Evolutionary conservation across 2,329 filamentous ascomycete species (phyloP), one percentile per base, ranked within the genome.

Genomic region (Aulographum hederae): DNA sequence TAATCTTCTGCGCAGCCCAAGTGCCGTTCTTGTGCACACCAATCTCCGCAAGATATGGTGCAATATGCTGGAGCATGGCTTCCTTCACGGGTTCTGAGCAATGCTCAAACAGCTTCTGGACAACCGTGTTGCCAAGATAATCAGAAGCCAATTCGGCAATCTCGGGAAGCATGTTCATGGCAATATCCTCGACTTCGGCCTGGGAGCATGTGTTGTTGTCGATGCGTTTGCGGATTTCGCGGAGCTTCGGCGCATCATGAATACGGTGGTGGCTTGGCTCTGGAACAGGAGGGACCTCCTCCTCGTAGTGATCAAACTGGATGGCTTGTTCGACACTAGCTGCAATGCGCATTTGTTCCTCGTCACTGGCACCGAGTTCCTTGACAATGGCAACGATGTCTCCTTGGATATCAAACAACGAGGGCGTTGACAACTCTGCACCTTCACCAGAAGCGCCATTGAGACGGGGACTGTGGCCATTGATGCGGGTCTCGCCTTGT

Each of bases 1-100:
- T 95, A 46, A 98, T 95, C 66, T 95, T 98, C 57, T 98, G 89
- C 1, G 89, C 89, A 33, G 89, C 89, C 89, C 89, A 98, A 1
- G 89, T 98, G 39, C 89, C 89, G 46, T 98, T 98, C 69, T 98
- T 98, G 67, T 98, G 89, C 5, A 94, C 75, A 44, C 89, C 89
- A 55, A 95, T 94, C 56, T 95, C 85, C 17, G 86, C 84, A 50
- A 95, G 69, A 49, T 94, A 85, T 35, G 86, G 85, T 3, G 79
- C 73, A 45, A 98, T 92, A 47, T 85, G 73, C 11, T 62, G 57
- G 35, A 98, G 63, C 89, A 98, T 95, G 34, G 78, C 76, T 52
- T 94, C 84, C 44, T 91, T 85, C 26, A 86, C 72, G 26, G 73
- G 63, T 50, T 95, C 86, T 0, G 82, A 89, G 59, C 89, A 95